Conservation (phyloP, 192 early-diverging fungal genomes). For the Linderina pennispora region DNA sequence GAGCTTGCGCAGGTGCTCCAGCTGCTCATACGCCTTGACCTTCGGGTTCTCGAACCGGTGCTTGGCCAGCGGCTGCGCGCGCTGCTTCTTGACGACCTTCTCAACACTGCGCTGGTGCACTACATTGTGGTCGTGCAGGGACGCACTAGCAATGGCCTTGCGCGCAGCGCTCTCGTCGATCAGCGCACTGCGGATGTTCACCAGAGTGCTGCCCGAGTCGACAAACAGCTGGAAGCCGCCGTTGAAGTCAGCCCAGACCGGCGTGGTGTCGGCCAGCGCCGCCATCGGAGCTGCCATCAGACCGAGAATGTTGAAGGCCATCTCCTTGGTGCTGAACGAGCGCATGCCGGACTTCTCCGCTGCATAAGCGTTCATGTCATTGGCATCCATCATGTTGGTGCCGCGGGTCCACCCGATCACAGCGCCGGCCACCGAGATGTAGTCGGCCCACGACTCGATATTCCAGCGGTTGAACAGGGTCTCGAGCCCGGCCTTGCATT, state of each 20-base stretch:
- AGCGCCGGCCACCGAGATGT: constrained; percentile 83
- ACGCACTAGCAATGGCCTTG: constrained; percentile 63
- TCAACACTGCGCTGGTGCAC: constrained; percentile 58
- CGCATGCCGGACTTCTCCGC: constrained; percentile 74
- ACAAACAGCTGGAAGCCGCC: constrained; percentile 76
- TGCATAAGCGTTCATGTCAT: constrained; percentile 73
- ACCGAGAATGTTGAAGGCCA: constrained; percentile 48
- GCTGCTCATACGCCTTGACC: constrained; percentile 55
- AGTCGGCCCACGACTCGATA: constrained; percentile 81
- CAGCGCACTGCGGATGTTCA: constrained; percentile 58
- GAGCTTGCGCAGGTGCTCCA: constrained; percentile 59
- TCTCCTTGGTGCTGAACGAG: background rate
- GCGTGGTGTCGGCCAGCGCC: constrained; percentile 62
- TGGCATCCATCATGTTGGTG: constrained; percentile 90
- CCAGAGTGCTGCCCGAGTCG: constrained; percentile 63
- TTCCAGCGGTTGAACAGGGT: constrained; percentile 88
- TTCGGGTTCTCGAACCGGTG: constrained; percentile 69
- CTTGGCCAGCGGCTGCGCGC: constrained; percentile 48
- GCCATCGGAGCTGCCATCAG: constrained; percentile 74
- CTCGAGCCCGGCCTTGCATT: constrained; percentile 88
- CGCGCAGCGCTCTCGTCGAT: constrained; percentile 71
- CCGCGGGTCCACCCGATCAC: constrained; percentile 96
- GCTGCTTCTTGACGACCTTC: constrained; percentile 4
- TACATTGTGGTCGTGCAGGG: constrained; percentile 61
- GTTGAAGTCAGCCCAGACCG: constrained; percentile 84